Percentiles rank a stretch among this genome's conserved stretches.
phyloP scores from a whole-genome alignment of 2,329 filamentous ascomycete genomes.

The Spiromastix sp. region DNA sequence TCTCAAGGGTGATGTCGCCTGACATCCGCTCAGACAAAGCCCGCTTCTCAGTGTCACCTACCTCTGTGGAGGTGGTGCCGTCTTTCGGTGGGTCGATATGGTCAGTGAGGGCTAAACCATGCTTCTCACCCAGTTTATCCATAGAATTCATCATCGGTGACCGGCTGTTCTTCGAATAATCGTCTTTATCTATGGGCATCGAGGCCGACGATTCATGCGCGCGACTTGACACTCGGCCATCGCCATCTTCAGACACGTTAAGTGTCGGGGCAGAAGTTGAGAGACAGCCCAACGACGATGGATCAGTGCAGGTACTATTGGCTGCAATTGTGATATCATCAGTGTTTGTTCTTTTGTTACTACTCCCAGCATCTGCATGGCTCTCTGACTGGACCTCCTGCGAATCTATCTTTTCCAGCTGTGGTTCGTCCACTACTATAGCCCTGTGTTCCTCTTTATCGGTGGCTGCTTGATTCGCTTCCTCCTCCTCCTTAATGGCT shows the following conservation, averaged over 20 bases:
- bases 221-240: not conserved
- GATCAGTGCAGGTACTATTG: constrained; percentile 4
- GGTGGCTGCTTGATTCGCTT: constrained; percentile 5
- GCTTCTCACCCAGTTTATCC: constrained; percentile 11
- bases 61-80: not conserved
- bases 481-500: constrained; percentile 25
- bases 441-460: constrained; percentile 10
- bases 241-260: constrained; percentile 4
- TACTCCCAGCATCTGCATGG: constrained; percentile 1
- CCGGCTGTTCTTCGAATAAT: constrained; percentile 3
- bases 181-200: constrained; percentile 10
- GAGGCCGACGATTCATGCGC: constrained; percentile 9
- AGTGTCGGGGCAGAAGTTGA: constrained; percentile 4
- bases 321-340: constrained; percentile 7
- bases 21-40: constrained; percentile 7
- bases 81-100: constrained; percentile 5
- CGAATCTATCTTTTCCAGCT: constrained; percentile 1
- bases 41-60: constrained; percentile 13
- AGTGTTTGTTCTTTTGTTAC: constrained; percentile 4
- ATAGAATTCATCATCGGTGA: constrained; percentile 10
- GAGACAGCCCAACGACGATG: not conserved
- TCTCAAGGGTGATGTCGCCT: constrained; percentile 1
- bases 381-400: constrained; percentile 7
- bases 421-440: constrained; percentile 5
- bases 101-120: constrained; percentile 3